Base-by-base conservation (phyloP, 305 asterid species). In the Fraxinus nigra region DNA sequence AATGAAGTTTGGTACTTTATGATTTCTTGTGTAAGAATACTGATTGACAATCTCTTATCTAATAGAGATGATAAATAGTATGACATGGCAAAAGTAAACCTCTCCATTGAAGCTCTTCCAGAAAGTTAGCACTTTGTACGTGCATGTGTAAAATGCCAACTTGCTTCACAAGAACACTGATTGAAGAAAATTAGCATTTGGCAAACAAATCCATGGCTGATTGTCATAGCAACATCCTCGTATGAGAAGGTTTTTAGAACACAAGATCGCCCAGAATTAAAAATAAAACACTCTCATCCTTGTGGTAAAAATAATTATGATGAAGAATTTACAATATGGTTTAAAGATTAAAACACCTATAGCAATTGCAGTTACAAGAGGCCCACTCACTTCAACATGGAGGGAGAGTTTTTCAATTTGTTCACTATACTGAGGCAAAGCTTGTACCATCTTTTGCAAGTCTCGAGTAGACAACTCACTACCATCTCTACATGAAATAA, bases 401-500 rank as follows among this genome's bases (percentile, higher is more conserved):
- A 97, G 99, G 59, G 99, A 97, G 83, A 97, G 98, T 89, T 95
- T 97, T 87, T 97, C 99, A 61, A 94, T 97, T 87, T 97, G 98
- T 90, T 97, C 98, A 85, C 99, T 95, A 81, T 97, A 97, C 80
- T 97, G 97, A 85, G 99, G 99, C 94, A 97, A 89, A 75, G 99
- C 98, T 87, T 97, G 99, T 85, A 97, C 99, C 98, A 95, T 92
- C 95, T 92, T 95, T 90, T 97, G 98, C 94, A 97, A 90, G 83
- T 97, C 99, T 80, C 97, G 93, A 69, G 98, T 97, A 61, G 99
- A 97, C 84, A 97, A 86, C 77, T 92, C 93, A 78, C 92, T 90
- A 85, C 98, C 92, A 72, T 88, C 91, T 85, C 99, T 97, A 85
- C 88, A 88, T 38, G 78, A 85, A 79, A 51, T 34, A 7, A 72